Evolutionary conservation across 495 filamentous ascomycete genomes (phyloP).

Genomic region (Choiromyces venosus): DNA sequence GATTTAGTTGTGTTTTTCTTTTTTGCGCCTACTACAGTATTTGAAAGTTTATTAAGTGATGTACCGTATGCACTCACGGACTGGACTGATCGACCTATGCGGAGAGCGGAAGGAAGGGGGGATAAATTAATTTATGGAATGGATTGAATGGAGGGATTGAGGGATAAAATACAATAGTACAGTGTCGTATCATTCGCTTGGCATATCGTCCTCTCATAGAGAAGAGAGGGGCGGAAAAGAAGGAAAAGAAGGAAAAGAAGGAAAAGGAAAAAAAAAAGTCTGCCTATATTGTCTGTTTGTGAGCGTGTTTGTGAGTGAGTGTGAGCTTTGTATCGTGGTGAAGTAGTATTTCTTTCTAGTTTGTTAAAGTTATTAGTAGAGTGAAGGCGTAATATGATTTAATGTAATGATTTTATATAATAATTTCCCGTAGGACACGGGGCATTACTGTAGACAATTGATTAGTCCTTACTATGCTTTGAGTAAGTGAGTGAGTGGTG

Average conservation of each 20-base stretch:
- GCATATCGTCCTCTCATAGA: no score
- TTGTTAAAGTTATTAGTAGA: neutral
- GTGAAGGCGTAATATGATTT: neutral
- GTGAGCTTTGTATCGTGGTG: neutral
- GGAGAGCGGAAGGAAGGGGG: no score
- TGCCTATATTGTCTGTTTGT: slow-evolving; percentile 1
- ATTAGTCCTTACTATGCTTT: no score
- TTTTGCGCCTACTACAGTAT: neutral
- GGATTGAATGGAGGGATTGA: slow-evolving; percentile 4
- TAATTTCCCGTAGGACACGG: no score
- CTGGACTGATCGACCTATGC: neutral
- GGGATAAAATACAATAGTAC: slow-evolving; percentile 1
- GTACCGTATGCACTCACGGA: no score
- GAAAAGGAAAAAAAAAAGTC: neutral
- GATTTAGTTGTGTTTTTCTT: neutral
- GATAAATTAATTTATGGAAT: slow-evolving; percentile 3
- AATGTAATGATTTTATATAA: neutral
- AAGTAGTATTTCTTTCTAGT: neutral
- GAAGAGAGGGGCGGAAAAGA: neutral
- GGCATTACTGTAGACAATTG: no score
- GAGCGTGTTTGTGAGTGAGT: neutral
- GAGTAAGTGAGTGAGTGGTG: no score
- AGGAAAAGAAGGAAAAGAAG: neutral
- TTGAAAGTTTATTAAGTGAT: neutral
- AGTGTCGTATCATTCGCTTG: neutral